Conservation (phyloP, 75 land plant species). For the Picea sitchensis region DNA sequence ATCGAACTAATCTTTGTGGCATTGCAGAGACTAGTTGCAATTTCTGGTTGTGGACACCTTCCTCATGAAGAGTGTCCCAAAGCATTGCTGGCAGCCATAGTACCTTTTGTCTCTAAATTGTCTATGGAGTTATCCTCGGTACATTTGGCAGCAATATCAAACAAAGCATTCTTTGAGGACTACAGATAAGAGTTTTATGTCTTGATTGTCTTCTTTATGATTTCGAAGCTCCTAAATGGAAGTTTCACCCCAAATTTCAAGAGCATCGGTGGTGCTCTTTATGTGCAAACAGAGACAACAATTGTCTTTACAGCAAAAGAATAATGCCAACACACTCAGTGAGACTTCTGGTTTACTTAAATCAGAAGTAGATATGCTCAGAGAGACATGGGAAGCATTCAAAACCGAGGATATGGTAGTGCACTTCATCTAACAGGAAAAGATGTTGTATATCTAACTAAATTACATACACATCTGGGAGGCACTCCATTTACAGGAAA, state of each 20-base stretch:
- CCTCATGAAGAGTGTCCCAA: slow-evolving; percentile 45
- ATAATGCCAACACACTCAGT: neutral
- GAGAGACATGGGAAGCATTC: neutral
- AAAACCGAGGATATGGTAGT: neutral
- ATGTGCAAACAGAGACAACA: neutral
- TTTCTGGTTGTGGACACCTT: slow-evolving; percentile 45
- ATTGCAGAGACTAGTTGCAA: slow-evolving; percentile 32
- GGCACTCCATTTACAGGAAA: neutral
- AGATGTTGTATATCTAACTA: neutral
- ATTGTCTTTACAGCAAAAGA: slow-evolving; percentile 1
- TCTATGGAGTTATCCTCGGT: neutral
- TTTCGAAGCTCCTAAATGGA: neutral
- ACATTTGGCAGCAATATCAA: no score
- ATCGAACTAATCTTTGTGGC: neutral
- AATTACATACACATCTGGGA: no score
- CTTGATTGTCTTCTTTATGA: neutral
- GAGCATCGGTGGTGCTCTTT: neutral
- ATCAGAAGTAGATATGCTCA: neutral
- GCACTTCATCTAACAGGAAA: neutral
- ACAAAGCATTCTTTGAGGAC: neutral
- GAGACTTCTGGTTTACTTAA: neutral
- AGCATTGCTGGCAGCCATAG: slow-evolving; percentile 32
- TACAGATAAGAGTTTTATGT: slow-evolving; percentile 1
- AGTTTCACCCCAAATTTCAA: neutral
- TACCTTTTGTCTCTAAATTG: slow-evolving; percentile 25